Base-by-base conservation (phyloP, 495 filamentous ascomycete species). In the Penicillium paradoxum region DNA sequence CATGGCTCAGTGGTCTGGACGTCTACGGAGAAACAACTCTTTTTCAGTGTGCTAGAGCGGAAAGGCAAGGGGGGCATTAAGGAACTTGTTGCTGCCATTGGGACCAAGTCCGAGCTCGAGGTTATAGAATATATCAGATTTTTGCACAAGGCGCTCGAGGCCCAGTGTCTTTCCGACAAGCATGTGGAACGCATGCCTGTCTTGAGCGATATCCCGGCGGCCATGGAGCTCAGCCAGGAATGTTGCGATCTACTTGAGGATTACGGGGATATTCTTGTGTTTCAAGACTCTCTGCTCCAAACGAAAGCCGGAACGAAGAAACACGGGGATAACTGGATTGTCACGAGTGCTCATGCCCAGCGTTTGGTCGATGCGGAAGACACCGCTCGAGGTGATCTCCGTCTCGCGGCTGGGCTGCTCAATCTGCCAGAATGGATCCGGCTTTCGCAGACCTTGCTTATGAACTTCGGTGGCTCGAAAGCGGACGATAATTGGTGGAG, bases 81-180 rank as follows among this genome's bases (percentile, higher is more conserved):
- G 6, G 79, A 73, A 6, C 85, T 97, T 45, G 77, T 90, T 0
- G 55, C 65, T 8, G 73, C 78, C 0, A 78, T 97, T 41, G 73
- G 74, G 0, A 83, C 84, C 2, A 97, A 97, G 57, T 84, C 80
- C 43, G 76, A 81, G 47, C 62, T 88, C 5, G 90, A 97, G 62
- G 83, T 93, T 6, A 74, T 75, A 15, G 78, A 84, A 45, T 91
- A 89, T 55, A 57, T 93, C 8, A 51, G 68, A 14, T 62, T 87
- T 2, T 75, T 97, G 0, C 74, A 82, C 2, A 69, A 78, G 34
- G 75, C 73, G 43, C 54, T 72, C 37, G 58, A 55, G 27, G 67
- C 71, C 25, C 64, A 65, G n/a, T 65, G 75, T 50, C 21, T 64
- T 27, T 44, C 55, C 19, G 51, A 51, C 54, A 62, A 51, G 32